These are phyloP conservation scores for Chrysosporium queenslandicum DNA, from an alignment of 2,329 filamentous ascomycete species.

Conservation along the genomic window DNA sequence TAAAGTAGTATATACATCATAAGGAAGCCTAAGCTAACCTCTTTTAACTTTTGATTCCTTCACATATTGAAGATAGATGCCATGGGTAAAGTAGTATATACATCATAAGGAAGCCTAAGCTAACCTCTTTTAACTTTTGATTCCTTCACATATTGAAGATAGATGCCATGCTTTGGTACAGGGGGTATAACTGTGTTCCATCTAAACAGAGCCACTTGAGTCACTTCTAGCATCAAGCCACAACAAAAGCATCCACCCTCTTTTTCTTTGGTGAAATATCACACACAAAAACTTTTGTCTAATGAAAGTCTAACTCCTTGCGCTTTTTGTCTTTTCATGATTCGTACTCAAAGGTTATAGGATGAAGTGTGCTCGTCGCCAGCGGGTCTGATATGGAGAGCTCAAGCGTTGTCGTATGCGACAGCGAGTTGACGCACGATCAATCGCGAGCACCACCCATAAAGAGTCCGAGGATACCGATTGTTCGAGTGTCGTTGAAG, in stretches of 20 bases:
- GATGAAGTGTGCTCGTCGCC: background rate
- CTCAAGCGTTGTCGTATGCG: constrained; percentile 28
- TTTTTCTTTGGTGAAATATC: background rate
- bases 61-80: too few relatives aligned
- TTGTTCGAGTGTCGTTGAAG: background rate
- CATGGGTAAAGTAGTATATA: too few relatives aligned
- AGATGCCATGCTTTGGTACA: background rate
- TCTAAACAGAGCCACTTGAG: background rate
- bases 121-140: too few relatives aligned
- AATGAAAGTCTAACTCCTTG: constrained; percentile 2
- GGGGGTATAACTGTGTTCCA: too few relatives aligned
- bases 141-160: too few relatives aligned
- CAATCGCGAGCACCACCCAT: constrained; percentile 32
- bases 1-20: too few relatives aligned
- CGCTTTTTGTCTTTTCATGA: background rate
- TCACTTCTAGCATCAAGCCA: background rate
- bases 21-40: too few relatives aligned
- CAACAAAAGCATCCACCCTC: background rate
- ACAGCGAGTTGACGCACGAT: constrained; percentile 10
- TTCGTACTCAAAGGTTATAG: background rate
- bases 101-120: too few relatives aligned
- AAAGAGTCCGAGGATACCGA: background rate
- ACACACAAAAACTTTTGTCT: constrained; percentile 3
- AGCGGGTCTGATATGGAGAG: constrained; percentile 21
- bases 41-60: too few relatives aligned